Evolutionary conservation across 352 stramenopile genomes (phyloP).

Genomic region (Saprolegnia diclina): DNA sequence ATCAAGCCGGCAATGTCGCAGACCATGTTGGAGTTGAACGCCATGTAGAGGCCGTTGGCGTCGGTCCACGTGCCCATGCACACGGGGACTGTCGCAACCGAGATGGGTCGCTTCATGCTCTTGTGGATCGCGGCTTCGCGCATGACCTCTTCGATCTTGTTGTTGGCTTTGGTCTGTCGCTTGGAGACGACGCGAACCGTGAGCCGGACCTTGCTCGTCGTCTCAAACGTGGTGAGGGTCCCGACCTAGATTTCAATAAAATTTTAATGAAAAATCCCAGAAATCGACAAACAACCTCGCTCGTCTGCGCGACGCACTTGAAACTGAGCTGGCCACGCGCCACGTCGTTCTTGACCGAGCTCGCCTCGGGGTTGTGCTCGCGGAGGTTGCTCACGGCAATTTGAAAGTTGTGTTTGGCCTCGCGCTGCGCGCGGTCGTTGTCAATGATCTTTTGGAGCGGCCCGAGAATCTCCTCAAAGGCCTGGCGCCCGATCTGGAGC

Average conservation of each 20-base stretch:
- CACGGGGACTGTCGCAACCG: conserved; percentile 60
- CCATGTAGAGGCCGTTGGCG: conserved; percentile 70
- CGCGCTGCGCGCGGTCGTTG: conserved; percentile 60
- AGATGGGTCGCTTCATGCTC: conserved; percentile 57
- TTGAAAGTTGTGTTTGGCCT: conserved; percentile 78
- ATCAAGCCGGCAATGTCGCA: conserved; percentile 59
- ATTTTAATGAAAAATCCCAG: too few species aligned
- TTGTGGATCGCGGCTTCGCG: conserved; percentile 62
- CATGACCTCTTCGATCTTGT: conserved; percentile 42
- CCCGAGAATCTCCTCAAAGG: conserved; percentile 94
- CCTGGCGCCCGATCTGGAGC: conserved; percentile 88
- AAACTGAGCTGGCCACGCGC: conserved; percentile 39
- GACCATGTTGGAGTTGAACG: conserved; percentile 64
- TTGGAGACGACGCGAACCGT: conserved; percentile 77
- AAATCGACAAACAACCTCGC: too few species aligned
- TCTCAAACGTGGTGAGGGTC: conserved; percentile 65
- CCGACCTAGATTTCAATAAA: too few species aligned
- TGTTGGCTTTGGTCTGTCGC: conserved; percentile 57
- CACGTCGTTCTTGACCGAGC: conserved; percentile 24
- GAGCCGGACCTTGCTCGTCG: conserved; percentile 49
- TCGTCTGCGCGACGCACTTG: conserved; percentile 65
- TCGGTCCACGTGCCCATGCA: conserved; percentile 77
- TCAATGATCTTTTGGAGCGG: conserved; percentile 91
- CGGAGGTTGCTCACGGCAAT: conserved; percentile 72
- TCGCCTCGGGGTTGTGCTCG: conserved; percentile 1